Conservation (phyloP, 345 rosid genomes). For the Salix suchowensis region DNA sequence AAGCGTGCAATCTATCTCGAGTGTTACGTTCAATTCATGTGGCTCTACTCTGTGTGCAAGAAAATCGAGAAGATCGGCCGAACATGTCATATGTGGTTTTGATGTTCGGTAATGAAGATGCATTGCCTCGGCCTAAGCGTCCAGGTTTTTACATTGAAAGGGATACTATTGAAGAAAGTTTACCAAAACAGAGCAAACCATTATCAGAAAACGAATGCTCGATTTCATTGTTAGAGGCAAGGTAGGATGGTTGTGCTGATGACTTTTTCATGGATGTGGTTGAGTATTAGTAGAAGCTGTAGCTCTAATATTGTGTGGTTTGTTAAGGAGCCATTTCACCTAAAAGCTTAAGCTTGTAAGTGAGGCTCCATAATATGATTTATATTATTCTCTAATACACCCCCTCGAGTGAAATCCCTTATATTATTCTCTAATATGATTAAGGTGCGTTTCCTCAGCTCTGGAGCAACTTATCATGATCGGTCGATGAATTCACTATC, state of each 20-base stretch:
- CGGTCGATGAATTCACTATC: too few species aligned
- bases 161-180: neutral
- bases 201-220: neutral
- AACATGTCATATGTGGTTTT: neutral
- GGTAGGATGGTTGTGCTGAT: neutral
- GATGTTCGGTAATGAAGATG: neutral
- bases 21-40: neutral
- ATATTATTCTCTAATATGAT: too few species aligned
- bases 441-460: too few species aligned
- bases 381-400: too few species aligned
- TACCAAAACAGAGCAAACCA: neutral
- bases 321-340: too few species aligned
- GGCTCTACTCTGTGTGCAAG: neutral
- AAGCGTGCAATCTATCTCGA: neutral
- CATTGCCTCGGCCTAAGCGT: neutral
- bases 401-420: too few species aligned
- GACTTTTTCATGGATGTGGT: too few species aligned
- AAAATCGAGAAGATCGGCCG: neutral
- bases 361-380: too few species aligned
- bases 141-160: neutral
- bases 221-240: neutral
- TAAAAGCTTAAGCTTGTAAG: too few species aligned
- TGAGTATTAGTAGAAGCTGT: too few species aligned
- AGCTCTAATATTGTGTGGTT: too few species aligned
- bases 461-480: too few species aligned